These are phyloP conservation scores for Trypanosoma brucei DNA, from an alignment of 208 protist species.

Conservation along the genomic window DNA sequence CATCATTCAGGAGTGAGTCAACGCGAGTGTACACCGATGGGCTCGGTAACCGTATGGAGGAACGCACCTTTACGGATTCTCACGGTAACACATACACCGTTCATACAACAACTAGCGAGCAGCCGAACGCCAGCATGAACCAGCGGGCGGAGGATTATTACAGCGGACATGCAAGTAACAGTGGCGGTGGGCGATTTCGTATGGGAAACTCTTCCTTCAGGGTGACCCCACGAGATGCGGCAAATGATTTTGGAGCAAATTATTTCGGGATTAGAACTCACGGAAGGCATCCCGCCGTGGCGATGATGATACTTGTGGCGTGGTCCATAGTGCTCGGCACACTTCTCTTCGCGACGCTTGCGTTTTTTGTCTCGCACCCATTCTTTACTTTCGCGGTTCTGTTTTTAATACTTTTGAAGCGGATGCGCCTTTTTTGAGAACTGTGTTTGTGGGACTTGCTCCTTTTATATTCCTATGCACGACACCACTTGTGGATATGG, in stretches of 20 bases:
- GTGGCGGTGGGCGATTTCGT: constrained; percentile 50
- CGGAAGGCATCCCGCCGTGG: constrained; percentile 55
- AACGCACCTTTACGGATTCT: constrained; percentile 64
- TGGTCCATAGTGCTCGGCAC: constrained; percentile 65
- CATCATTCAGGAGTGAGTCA: constrained; percentile 53
- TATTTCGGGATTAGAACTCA: constrained; percentile 71
- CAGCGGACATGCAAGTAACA: constrained; percentile 28
- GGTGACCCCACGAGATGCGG: constrained; percentile 23
- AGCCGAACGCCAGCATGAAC: constrained; percentile 72
- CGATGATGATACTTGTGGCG: constrained; percentile 56
- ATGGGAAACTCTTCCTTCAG: constrained; percentile 54
- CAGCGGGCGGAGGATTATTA: constrained; percentile 59
- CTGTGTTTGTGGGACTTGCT: neutral
- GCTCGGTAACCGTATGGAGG: constrained; percentile 82
- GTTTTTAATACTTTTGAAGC: constrained; percentile 46
- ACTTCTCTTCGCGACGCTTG: constrained; percentile 36
- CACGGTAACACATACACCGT: constrained; percentile 66
- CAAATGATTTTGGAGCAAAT: constrained; percentile 60
- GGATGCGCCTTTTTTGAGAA: constrained; percentile 32
- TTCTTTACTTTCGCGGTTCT: constrained; percentile 58
- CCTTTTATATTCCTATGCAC: too few species aligned
- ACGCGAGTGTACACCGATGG: constrained; percentile 58
- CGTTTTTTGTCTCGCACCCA: constrained; percentile 62
- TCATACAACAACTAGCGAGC: constrained; percentile 45
- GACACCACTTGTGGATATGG: too few species aligned